Percentiles rank a stretch among this genome's conserved stretches.
These are phyloP conservation scores for Babesia bovis DNA, from an alignment of 169 alveolate species.

Conservation along the genomic window DNA sequence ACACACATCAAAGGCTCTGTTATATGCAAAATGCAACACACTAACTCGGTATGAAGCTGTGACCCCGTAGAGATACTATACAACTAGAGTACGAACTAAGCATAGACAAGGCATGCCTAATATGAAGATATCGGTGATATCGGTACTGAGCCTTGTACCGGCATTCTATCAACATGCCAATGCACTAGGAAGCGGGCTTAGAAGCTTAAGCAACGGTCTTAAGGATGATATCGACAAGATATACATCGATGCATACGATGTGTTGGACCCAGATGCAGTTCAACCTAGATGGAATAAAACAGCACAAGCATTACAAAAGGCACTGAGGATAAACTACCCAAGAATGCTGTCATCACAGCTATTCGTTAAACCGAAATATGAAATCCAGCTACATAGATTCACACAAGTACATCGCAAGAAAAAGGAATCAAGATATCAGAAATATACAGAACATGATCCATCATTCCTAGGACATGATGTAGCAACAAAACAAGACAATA, in stretches of 20 bases:
- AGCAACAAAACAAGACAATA: background rate
- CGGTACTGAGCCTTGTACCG: background rate
- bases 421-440: background rate
- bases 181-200: background rate
- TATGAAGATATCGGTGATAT: background rate
- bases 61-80: no score
- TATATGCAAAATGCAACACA: no score
- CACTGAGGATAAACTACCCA: constrained; percentile 34
- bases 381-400: constrained; percentile 38
- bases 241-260: constrained; percentile 22
- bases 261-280: background rate
- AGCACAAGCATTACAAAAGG: background rate
- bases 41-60: no score
- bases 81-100: no score
- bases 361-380: constrained; percentile 39
- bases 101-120: no score
- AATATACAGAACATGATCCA: background rate
- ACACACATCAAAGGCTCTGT: no score
- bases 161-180: background rate
- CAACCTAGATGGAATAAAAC: constrained; percentile 10
- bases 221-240: background rate
- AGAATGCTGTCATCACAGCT: constrained; percentile 66
- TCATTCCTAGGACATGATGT: background rate
- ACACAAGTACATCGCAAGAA: constrained; percentile 7
- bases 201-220: background rate